Conservation (phyloP, 2,329 filamentous ascomycete species). For the Neobulgaria alba region DNA sequence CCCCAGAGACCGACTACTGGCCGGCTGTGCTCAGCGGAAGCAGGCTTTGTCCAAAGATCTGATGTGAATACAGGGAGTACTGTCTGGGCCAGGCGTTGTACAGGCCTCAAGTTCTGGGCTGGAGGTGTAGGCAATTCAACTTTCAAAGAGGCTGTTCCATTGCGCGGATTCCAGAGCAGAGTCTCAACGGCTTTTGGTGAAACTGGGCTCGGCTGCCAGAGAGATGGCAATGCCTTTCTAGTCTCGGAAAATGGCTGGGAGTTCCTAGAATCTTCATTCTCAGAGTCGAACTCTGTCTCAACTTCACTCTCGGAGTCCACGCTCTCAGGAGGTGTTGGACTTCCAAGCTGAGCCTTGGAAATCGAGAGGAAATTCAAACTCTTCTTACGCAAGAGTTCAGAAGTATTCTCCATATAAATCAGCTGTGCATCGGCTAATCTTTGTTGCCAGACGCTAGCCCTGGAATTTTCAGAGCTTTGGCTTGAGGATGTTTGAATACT, state of each 20-base stretch:
- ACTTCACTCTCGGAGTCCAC: constrained; percentile 17
- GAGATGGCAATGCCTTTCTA: constrained; percentile 7
- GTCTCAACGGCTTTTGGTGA: constrained; percentile 13
- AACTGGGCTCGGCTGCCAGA: constrained; percentile 18
- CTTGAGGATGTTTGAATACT: constrained; percentile 25
- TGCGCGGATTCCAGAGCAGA: constrained; percentile 22
- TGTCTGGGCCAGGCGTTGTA: constrained; percentile 12
- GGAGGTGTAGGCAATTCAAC: constrained; percentile 18
- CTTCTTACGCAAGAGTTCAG: constrained; percentile 31
- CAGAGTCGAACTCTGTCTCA: constrained; percentile 13
- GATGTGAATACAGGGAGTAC: constrained; percentile 19
- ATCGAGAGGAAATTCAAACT: constrained; percentile 35
- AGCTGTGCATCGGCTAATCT: constrained; percentile 38
- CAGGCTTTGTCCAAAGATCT: constrained; percentile 24
- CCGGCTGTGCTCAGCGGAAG: constrained; percentile 8
- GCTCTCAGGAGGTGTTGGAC: constrained; percentile 47
- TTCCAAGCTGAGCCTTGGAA: constrained; percentile 35
- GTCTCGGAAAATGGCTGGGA: neutral
- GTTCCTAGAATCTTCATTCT: constrained; percentile 6
- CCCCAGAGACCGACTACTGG: constrained; percentile 24
- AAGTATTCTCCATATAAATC: constrained; percentile 36
- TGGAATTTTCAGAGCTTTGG: constrained; percentile 28
- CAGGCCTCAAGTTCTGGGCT: constrained; percentile 22
- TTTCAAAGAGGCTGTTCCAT: constrained; percentile 4
- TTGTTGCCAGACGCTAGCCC: constrained; percentile 36